These are phyloP conservation scores for Russula brevipes DNA, from an alignment of 768 basidiomycete species.

Conservation along the genomic window DNA sequence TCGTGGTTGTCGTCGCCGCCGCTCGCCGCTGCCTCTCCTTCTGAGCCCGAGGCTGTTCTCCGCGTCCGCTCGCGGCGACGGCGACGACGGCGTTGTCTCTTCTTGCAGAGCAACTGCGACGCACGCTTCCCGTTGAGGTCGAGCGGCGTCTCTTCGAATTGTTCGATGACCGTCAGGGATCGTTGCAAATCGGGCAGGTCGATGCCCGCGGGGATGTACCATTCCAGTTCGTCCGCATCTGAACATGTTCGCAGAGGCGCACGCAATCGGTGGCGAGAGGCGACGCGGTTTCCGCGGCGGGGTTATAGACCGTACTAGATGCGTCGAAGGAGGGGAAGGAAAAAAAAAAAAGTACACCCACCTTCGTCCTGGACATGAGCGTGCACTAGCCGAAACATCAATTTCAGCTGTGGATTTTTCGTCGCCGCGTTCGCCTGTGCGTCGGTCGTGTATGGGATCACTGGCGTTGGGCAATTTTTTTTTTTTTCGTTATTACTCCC, in stretches of 20 bases:
- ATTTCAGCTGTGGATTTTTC: slow-evolving; percentile 72
- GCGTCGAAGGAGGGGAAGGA: neutral
- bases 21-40: slow-evolving; percentile 19
- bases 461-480: slow-evolving; percentile 37
- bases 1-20: neutral
- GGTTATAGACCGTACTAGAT: neutral
- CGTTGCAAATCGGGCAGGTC: slow-evolving; percentile 61
- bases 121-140: slow-evolving; percentile 76
- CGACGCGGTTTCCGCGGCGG: slow-evolving; percentile 12
- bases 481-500: neutral
- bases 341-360: slow-evolving; percentile 31
- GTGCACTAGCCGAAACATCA: slow-evolving; percentile 74
- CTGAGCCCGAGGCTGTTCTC: slow-evolving; percentile 44
- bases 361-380: slow-evolving; percentile 67
- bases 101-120: slow-evolving; percentile 61
- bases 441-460: slow-evolving; percentile 69
- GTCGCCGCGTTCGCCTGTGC: slow-evolving; percentile 73
- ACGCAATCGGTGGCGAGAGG: slow-evolving; percentile 6
- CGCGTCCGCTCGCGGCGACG: slow-evolving; percentile 44
- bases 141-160: slow-evolving; percentile 78
- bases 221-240: slow-evolving; percentile 73
- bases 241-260: neutral
- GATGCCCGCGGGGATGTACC: slow-evolving; percentile 76
- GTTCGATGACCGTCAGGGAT: slow-evolving; percentile 69
- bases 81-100: slow-evolving; percentile 45